Percentiles rank a stretch among this genome's conserved stretches.
Conservation (phyloP, 2,329 filamentous ascomycete species). For the Colletotrichum godetiae region DNA sequence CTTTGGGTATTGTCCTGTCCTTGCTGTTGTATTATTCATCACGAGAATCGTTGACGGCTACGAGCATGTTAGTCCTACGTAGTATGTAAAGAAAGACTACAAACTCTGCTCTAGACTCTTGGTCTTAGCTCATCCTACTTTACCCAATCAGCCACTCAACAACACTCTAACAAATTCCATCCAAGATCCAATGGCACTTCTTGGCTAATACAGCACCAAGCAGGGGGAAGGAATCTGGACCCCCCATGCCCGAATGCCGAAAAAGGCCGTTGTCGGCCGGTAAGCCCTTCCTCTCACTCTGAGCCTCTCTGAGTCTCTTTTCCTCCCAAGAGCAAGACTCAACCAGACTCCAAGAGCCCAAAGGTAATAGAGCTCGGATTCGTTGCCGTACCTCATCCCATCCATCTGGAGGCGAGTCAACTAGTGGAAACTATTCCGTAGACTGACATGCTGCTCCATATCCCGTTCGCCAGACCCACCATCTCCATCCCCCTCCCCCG, state of each 20-base stretch:
- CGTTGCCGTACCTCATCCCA: not conserved
- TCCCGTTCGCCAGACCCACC: slow-evolving; percentile 23
- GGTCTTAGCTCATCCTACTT: too few relatives aligned
- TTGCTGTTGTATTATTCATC: not conserved
- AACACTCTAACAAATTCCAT: not conserved
- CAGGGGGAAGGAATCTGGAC: not conserved
- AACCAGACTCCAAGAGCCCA: too few relatives aligned
- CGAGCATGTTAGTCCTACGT: not conserved
- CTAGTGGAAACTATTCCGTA: not conserved
- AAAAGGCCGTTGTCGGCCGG: slow-evolving; percentile 28
- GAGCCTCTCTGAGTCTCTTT: not conserved
- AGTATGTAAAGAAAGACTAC: not conserved
- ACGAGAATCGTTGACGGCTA: not conserved
- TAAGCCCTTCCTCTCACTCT: not conserved
- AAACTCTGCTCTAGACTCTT: not conserved
- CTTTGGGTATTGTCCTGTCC: not conserved
- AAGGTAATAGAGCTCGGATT: not conserved
- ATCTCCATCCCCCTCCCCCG: slow-evolving; percentile 22
- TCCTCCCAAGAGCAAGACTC: not conserved
- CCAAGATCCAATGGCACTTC: not conserved
- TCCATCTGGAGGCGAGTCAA: slow-evolving; percentile 12
- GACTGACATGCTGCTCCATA: slow-evolving; percentile 22
- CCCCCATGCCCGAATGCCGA: slow-evolving; percentile 32
- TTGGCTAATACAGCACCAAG: not conserved
- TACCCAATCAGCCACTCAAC: not conserved